These are phyloP conservation scores for Backusella circina DNA, from an alignment of 192 early-diverging fungal genomes.

Conservation along the genomic window DNA sequence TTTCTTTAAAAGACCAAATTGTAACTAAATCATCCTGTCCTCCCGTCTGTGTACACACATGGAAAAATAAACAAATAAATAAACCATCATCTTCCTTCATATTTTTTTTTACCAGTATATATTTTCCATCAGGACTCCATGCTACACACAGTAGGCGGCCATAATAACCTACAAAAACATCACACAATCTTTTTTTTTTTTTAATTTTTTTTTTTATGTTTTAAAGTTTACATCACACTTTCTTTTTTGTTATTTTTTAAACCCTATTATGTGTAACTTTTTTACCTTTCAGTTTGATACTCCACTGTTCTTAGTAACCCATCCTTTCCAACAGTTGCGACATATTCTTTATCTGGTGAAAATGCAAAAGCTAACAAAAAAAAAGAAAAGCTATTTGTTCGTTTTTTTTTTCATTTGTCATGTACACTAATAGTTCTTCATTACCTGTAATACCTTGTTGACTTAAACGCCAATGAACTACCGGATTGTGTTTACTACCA, in stretches of 20 bases:
- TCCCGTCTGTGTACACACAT: slow-evolving; percentile 49
- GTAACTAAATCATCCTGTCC: slow-evolving; percentile 93
- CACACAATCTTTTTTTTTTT: slow-evolving; percentile 49
- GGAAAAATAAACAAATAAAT: background rate
- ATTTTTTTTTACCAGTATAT: slow-evolving; percentile 48
- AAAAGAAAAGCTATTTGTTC: background rate
- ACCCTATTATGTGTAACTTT: background rate
- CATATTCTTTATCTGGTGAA: slow-evolving; percentile 78
- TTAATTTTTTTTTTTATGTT: background rate
- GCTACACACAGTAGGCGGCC: slow-evolving; percentile 79
- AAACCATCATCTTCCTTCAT: background rate
- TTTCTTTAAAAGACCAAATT: slow-evolving; percentile 81
- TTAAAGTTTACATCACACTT: slow-evolving; percentile 13
- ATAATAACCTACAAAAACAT: slow-evolving; percentile 81
- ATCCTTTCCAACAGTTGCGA: slow-evolving; percentile 80
- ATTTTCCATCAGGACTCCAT: slow-evolving; percentile 89
- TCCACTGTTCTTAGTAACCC: slow-evolving; percentile 78
- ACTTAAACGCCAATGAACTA: slow-evolving; percentile 74
- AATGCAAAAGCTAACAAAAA: slow-evolving; percentile 63
- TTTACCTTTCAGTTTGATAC: slow-evolving; percentile 33
- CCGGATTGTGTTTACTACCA: slow-evolving; percentile 73
- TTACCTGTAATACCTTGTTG: slow-evolving; percentile 71
- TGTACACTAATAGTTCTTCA: background rate
- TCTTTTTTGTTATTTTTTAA: slow-evolving; percentile 42
- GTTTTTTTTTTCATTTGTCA: background rate